phyloP scores from a whole-genome alignment of 2,329 filamentous ascomycete genomes.

The Lasiodiplodia gonubiensis region DNA sequence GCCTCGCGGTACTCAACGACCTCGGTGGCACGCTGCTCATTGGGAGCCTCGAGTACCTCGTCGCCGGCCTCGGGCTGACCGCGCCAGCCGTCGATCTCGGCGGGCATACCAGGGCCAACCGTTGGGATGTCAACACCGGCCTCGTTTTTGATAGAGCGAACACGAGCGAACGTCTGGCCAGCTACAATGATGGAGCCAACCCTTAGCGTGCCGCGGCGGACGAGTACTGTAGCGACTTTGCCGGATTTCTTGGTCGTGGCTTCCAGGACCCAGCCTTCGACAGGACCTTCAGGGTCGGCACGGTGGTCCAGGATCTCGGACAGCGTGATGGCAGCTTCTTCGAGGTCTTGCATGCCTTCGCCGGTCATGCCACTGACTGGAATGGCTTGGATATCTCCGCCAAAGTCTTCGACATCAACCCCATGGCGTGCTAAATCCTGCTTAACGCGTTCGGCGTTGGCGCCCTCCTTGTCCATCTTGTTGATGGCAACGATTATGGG shows the following conservation, averaged over 20 bases:
- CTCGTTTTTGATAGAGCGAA: slow-evolving; percentile 86
- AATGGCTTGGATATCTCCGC: slow-evolving; percentile 92
- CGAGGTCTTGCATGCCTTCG: slow-evolving; percentile 85
- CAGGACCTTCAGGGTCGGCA: slow-evolving; percentile 75
- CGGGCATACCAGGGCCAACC: slow-evolving; percentile 84
- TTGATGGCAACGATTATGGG: slow-evolving; percentile 98
- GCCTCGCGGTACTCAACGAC: slow-evolving; percentile 80
- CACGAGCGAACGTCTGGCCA: slow-evolving; percentile 83
- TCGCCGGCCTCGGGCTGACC: slow-evolving; percentile 86
- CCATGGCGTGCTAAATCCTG: slow-evolving; percentile 81
- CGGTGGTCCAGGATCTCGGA: slow-evolving; percentile 91
- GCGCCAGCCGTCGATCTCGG: slow-evolving; percentile 94
- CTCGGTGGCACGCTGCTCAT: slow-evolving; percentile 77
- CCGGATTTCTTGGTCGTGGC: slow-evolving; percentile 85
- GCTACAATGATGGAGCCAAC: slow-evolving; percentile 85
- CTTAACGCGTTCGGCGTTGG: slow-evolving; percentile 83
- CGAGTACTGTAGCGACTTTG: slow-evolving; percentile 84
- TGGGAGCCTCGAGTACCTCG: slow-evolving; percentile 80
- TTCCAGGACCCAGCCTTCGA: slow-evolving; percentile 94
- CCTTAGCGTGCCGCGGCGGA: slow-evolving; percentile 84
- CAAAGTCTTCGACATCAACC: slow-evolving; percentile 91
- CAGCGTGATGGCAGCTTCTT: slow-evolving; percentile 85
- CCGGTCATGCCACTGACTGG: slow-evolving; percentile 93
- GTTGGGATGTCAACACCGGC: slow-evolving; percentile 73
- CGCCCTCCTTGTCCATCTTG: slow-evolving; percentile 90